A percentile compares a stretch with the other conserved stretches of the same genome.
Evolutionary conservation across 768 basidiomycete species (phyloP).

Genomic region (Amylocystis lapponica): DNA sequence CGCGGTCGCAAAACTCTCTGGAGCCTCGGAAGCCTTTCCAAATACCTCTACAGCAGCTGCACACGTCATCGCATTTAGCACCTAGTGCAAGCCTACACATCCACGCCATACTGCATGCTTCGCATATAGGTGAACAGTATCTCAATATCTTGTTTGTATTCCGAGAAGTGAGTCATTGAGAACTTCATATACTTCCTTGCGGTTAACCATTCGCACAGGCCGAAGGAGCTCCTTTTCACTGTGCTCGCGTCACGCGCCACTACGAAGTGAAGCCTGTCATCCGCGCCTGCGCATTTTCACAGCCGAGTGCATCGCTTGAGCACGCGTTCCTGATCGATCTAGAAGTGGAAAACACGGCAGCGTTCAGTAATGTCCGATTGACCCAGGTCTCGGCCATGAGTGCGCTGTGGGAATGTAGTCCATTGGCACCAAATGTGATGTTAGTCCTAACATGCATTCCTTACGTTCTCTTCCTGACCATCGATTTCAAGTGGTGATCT

Average conservation of each 20-base stretch:
- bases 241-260: constrained; percentile 44
- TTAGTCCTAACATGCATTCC: constrained; percentile 29
- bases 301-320: constrained; percentile 45
- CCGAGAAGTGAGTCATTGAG: constrained; percentile 42
- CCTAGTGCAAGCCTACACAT: constrained; percentile 48
- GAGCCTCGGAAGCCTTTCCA: constrained; percentile 37
- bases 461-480: constrained; percentile 1
- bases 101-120: constrained; percentile 50
- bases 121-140: constrained; percentile 40
- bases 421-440: constrained; percentile 33
- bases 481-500: constrained; percentile 32
- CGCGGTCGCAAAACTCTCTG: constrained; percentile 51
- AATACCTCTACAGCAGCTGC: constrained; percentile 33
- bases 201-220: constrained; percentile 28
- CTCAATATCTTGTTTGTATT: constrained; percentile 62
- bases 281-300: constrained; percentile 42
- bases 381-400: constrained; percentile 62
- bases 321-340: constrained; percentile 48
- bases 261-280: constrained; percentile 61
- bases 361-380: constrained; percentile 38
- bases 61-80: constrained; percentile 25
- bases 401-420: constrained; percentile 56
- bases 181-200: neutral
- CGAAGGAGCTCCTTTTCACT: constrained; percentile 47
- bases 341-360: constrained; percentile 48